Conservation (phyloP, 768 basidiomycete species). For the Paxillus involutus region DNA sequence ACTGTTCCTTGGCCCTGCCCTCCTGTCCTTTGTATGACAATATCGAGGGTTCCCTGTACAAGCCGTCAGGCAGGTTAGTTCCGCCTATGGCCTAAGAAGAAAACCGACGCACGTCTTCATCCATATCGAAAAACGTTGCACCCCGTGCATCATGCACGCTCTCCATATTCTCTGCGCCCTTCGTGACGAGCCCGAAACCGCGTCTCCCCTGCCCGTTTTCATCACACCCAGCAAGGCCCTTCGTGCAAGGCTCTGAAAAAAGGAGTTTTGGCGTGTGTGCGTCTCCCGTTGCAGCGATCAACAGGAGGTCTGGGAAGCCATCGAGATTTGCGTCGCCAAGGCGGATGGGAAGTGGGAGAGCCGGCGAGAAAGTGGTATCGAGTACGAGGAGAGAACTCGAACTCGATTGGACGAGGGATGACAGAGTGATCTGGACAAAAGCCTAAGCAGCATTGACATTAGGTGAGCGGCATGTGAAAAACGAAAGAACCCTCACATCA, state of each 20-base stretch:
- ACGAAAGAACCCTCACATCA: constrained; percentile 38
- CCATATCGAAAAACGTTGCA: constrained; percentile 84
- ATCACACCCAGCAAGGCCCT: constrained; percentile 58
- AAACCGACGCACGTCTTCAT: constrained; percentile 79
- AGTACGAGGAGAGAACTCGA: constrained; percentile 62
- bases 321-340: constrained; percentile 91
- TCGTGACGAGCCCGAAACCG: constrained; percentile 58
- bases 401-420: constrained; percentile 51
- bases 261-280: constrained; percentile 59
- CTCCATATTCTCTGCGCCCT: constrained; percentile 61
- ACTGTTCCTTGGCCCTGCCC: constrained; percentile 60
- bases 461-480: not conserved
- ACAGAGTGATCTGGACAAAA: constrained; percentile 66
- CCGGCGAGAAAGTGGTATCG: constrained; percentile 63
- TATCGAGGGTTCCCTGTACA: constrained; percentile 82
- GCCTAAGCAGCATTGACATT: constrained; percentile 39
- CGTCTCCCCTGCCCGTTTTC: constrained; percentile 51
- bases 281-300: constrained; percentile 46
- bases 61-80: not conserved
- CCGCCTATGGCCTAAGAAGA: not conserved
- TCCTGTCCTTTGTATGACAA: constrained; percentile 87
- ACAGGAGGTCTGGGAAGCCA: constrained; percentile 87
- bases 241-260: constrained; percentile 60
- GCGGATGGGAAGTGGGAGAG: constrained; percentile 74
- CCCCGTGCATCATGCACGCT: constrained; percentile 75